Evolutionary conservation across 2,329 filamentous ascomycete species (phyloP), one percentile per base, ranked within the genome.

Genomic region (Colletotrichum tropicale): DNA sequence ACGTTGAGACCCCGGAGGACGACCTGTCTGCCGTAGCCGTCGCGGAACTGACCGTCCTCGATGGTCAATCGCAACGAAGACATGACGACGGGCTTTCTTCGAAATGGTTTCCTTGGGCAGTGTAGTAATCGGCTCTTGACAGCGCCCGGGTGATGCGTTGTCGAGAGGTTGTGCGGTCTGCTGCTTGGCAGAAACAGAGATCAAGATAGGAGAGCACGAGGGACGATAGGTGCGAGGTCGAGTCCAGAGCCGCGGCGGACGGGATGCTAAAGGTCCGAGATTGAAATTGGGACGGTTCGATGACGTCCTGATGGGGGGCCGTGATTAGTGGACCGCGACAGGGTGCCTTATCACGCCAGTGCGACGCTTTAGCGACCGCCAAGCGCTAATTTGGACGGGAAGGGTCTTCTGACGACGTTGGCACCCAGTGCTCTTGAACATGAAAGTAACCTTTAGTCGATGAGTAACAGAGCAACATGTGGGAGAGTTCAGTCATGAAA

Each of bases 1-100:
- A 98, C 91, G 82, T 99, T 99, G 88, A 99, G 98, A 78, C 97
- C 97, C 78, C 97, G 93, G 60, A 99, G 89, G 4, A 95, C 94
- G 72, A 99, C 92, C 85, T 98, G 94, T 77, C 97, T 93, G 78
- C 96, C 94, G 78, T 95, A 87, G 16, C 88, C 83, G 83, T 99
- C 98, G 77, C 95, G 92, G 85, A 99, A 98, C 79, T 92, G 92
- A 77, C 92, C 93, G 78, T 97, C 94, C 81, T 98, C 95, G 80
- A 99, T 96, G 28, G 91, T 92, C 66, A 99, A 89, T 69, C 94
- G 93, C 68, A 96, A 91, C 26, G 92, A 88, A 76, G 93, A 88
- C 95, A 98, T 98, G 78, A 21, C 64, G 56, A 21, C 16, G 34
- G 58, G n/a, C 28, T 30, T 36, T 34, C 43, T 24, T 28, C n/a